Base-by-base conservation (phyloP, 1,284 basidiomycete species). In the Pholiota adiposa region DNA sequence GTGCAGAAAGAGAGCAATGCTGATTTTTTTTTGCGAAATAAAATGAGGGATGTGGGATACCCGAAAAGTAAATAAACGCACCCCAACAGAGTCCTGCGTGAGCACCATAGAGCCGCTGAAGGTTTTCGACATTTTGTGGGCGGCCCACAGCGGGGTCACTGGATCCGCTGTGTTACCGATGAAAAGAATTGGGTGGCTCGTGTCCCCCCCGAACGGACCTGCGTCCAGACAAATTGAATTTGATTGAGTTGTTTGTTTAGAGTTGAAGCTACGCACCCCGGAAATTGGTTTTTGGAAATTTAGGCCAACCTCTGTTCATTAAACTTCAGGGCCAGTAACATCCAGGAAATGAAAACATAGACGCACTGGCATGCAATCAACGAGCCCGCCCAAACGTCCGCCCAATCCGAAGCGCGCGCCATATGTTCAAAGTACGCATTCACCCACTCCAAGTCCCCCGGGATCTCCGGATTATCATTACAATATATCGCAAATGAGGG, bases 161-260 rank as follows among this genome's bases (percentile, higher is more conserved):
- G 79, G 78, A 63, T 79, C 79, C 77, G 73, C 75, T 1, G 75
- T 77, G 58, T 79, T 77, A 1, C 75, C 76, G 16, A 78, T 67
- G 1, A 77, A 33, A 7, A 78, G 65, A 3, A 78, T 61, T 0
- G 76, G 77, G 56, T 69, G 69, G 54, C 75, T 76, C 1, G 75
- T 77, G 48, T 75, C 74, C 1, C 59, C 70, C 21, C 64, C 63
- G 48, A 77, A 71, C 12, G 75, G 75, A 11, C 72, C 72, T 72
- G 18, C 25, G 14, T 21, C 23, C 12, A 34, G 18, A 33, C 27
- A 21, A 40, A 38, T 14, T 29, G 29, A 36, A 34, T 40, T 41
- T 6, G 19, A 41, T 23, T 19, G 21, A 43, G 11, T n/a, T n/a
- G 9, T 40, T 14, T 19, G 3, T 41, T 16, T 11, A 18, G 29